Evolutionary conservation across 495 filamentous ascomycete species (phyloP).

Genomic region (Podospora australis): DNA sequence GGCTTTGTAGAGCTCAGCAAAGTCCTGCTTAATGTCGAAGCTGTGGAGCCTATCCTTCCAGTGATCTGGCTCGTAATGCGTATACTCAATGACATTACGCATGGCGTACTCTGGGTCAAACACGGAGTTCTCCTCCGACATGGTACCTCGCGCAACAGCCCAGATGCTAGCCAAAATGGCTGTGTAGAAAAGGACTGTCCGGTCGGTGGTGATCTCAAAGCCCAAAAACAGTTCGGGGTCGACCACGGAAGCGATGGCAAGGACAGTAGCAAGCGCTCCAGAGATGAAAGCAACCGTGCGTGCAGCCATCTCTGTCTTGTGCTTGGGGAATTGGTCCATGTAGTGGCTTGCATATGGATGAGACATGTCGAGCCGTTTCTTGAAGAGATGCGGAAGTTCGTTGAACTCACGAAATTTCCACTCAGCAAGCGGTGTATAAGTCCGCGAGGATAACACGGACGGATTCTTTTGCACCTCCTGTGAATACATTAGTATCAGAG

Average conservation of each 20-base stretch:
- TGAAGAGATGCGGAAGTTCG: conserved; percentile 86
- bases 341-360: conserved; percentile 89
- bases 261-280: conserved; percentile 76
- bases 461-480: conserved; percentile 91
- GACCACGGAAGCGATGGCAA: conserved; percentile 70
- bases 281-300: conserved; percentile 81
- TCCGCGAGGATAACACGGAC: conserved; percentile 65
- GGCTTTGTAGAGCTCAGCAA: conserved; percentile 78
- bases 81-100: conserved; percentile 81
- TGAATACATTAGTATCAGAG: conserved; percentile 8
- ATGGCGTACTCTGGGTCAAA: conserved; percentile 90
- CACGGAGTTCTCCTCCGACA: conserved; percentile 81
- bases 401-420: conserved; percentile 99
- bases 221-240: conserved; percentile 86
- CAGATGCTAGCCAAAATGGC: conserved; percentile 66
- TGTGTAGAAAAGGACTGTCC: conserved; percentile 79
- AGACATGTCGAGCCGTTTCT: conserved; percentile 86
- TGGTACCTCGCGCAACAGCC: conserved; percentile 68
- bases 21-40: conserved; percentile 76
- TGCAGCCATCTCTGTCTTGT: conserved; percentile 77
- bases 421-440: conserved; percentile 87
- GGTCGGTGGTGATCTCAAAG: conserved; percentile 81
- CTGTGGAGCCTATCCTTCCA: conserved; percentile 88
- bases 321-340: conserved; percentile 92
- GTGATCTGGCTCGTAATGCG: conserved; percentile 77